These are phyloP conservation scores for Pelargonium australe DNA, from an alignment of 441 rosid genomes.

Conservation along the genomic window DNA sequence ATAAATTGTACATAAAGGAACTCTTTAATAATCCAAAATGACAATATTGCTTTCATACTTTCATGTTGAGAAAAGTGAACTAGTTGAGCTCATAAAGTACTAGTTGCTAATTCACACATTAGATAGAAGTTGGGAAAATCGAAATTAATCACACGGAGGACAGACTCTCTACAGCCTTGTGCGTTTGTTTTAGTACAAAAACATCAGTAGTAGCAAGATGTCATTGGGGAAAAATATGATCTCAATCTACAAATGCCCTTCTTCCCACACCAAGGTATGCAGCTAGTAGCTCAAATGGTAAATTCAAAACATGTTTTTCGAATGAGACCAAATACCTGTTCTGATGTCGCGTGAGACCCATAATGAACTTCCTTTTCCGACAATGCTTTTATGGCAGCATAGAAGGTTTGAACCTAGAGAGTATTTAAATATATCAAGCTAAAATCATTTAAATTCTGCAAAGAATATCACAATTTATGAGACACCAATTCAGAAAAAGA, in stretches of 20 bases:
- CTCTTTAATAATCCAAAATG: background rate
- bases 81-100: background rate
- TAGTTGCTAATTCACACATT: background rate
- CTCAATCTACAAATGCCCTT: background rate
- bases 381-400: slow-evolving; percentile 46
- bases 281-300: background rate
- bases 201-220: background rate
- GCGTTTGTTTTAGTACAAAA: background rate
- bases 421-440: slow-evolving; percentile 8
- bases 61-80: background rate
- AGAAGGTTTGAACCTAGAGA: slow-evolving; percentile 47
- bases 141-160: too few relatives aligned
- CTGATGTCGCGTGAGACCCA: slow-evolving; percentile 54
- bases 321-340: slow-evolving; percentile 37
- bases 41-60: background rate
- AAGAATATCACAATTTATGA: slow-evolving; percentile 7
- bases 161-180: background rate
- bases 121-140: background rate
- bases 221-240: background rate
- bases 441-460: background rate
- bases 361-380: slow-evolving; percentile 55
- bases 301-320: background rate
- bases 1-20: background rate
- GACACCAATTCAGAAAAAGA: slow-evolving; percentile 7
- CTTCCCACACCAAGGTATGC: background rate